Evolutionary conservation across 2,329 filamentous ascomycete species (phyloP), one percentile per base, ranked within the genome.

Genomic region (Fusarium drepaniforme): DNA sequence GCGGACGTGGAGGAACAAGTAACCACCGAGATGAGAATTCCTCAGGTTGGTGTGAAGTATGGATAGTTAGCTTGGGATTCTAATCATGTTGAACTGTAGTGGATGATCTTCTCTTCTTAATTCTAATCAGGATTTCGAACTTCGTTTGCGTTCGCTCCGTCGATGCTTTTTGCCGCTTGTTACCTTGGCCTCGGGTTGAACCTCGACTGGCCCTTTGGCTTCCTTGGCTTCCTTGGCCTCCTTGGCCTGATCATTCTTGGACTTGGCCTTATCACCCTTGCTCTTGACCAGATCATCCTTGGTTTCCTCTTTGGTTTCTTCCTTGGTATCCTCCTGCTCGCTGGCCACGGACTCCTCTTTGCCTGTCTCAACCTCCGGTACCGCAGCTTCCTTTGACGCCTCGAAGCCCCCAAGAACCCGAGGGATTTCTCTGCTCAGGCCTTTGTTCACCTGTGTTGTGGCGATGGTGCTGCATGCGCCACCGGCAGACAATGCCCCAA

Each of bases 121-220:
- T n/a, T 4, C 49, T 5, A 49, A 49, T 49, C 44, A n/a, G 57
- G 62, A 75, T 42, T 75, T 74, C 8, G 74, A 60, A n/a, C 61
- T 74, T 6, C 72, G 72, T 59, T 74, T 74, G 8, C 72, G 72
- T 37, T 74, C 72, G 64, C 71, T 74, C 28, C 72, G 72, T 51
- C 72, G 72, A 58, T 74, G 72, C 51, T 72, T 74, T 51, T 66
- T 74, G 64, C 71, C 57, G 56, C 70, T 72, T 1, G 67, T 71
- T 1, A 57, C 68, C 64, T 74, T 74, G 64, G 23, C 62, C 57
- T 40, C 21, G 18, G 23, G 2, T 40, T 40, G 57, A 28, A 5
- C 57, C 18, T 59, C 57, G 23, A n/a, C 35, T 40, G 21, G 23
- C 16, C 23, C 57, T 28, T 42, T 30, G 56, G 56, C 56, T 58